Evolutionary conservation across 306 rosid genomes (phyloP).

Genomic region (Psophocarpus tetragonolobus): DNA sequence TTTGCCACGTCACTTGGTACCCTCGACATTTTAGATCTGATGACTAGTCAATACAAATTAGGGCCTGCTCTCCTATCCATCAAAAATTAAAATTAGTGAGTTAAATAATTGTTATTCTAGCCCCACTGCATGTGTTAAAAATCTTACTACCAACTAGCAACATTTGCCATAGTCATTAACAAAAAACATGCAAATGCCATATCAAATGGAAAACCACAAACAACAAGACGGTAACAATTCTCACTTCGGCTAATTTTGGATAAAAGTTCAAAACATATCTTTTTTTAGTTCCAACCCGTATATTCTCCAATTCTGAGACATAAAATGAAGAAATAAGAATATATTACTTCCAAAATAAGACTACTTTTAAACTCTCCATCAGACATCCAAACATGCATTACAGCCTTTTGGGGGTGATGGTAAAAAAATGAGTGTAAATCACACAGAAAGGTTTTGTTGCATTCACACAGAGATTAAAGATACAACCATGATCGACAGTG

Average conservation of each 20-base stretch:
- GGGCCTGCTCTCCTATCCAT: slow-evolving; percentile 18
- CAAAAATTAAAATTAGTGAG: slow-evolving; percentile 22
- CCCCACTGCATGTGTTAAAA: slow-evolving; percentile 19
- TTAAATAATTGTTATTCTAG: neutral
- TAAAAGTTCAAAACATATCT: neutral
- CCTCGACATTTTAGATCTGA: slow-evolving; percentile 50
- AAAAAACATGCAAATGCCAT: neutral
- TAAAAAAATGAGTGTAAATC: slow-evolving; percentile 31
- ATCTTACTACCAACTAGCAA: neutral
- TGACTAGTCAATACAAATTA: neutral
- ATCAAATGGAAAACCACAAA: neutral
- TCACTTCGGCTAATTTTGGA: neutral
- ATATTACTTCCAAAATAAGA: neutral
- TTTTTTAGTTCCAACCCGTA: neutral
- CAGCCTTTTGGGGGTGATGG: neutral
- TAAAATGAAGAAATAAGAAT: neutral
- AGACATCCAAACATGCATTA: neutral
- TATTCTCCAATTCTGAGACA: neutral
- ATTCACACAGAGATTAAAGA: slow-evolving; percentile 36
- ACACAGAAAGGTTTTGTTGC: slow-evolving; percentile 12
- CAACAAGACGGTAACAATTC: slow-evolving; percentile 6
- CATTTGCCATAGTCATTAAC: slow-evolving; percentile 6
- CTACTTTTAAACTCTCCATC: neutral
- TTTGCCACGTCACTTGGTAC: slow-evolving; percentile 57
- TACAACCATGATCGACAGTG: neutral